Evolutionary conservation across 2,329 filamentous ascomycete species (phyloP).

Genomic region (Sclerotinia minor): DNA sequence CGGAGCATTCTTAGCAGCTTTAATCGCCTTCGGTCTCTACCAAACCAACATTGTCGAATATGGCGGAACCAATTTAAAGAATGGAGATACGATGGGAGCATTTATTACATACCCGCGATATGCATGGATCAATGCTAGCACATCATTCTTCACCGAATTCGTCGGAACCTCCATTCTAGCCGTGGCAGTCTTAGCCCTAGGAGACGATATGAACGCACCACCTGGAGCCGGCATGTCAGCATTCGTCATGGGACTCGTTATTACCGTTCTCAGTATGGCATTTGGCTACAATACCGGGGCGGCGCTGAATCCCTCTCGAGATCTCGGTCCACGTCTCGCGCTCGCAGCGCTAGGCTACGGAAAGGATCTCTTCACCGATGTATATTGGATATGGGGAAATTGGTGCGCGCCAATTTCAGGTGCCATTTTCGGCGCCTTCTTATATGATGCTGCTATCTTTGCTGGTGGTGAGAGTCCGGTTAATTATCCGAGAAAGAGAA

Average conservation of each 20-base stretch:
- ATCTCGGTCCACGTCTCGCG: constrained; percentile 52
- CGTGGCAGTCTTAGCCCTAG: constrained; percentile 47
- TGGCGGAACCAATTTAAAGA: constrained; percentile 30
- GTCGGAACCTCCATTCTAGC: constrained; percentile 46
- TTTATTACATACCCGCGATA: constrained; percentile 50
- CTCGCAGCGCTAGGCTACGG: constrained; percentile 49
- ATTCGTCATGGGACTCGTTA: constrained; percentile 50
- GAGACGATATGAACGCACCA: constrained; percentile 50
- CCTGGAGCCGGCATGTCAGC: constrained; percentile 54
- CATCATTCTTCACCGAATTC: constrained; percentile 52
- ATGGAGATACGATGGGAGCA: constrained; percentile 42
- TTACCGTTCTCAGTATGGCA: constrained; percentile 42
- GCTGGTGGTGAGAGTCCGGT: constrained; percentile 52
- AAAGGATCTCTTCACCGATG: constrained; percentile 45
- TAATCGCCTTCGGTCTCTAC: constrained; percentile 49
- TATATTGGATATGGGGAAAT: constrained; percentile 48
- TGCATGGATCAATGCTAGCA: constrained; percentile 43
- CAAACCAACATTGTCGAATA: constrained; percentile 43
- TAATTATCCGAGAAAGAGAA: constrained; percentile 50
- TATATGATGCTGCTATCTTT: constrained; percentile 55
- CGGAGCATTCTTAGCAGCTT: constrained; percentile 51
- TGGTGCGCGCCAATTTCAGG: constrained; percentile 45
- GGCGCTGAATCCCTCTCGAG: constrained; percentile 51
- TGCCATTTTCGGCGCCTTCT: constrained; percentile 47
- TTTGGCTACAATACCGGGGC: constrained; percentile 51